Evolutionary conservation across 495 filamentous ascomycete species (phyloP).

Genomic region (Neurospora africana): DNA sequence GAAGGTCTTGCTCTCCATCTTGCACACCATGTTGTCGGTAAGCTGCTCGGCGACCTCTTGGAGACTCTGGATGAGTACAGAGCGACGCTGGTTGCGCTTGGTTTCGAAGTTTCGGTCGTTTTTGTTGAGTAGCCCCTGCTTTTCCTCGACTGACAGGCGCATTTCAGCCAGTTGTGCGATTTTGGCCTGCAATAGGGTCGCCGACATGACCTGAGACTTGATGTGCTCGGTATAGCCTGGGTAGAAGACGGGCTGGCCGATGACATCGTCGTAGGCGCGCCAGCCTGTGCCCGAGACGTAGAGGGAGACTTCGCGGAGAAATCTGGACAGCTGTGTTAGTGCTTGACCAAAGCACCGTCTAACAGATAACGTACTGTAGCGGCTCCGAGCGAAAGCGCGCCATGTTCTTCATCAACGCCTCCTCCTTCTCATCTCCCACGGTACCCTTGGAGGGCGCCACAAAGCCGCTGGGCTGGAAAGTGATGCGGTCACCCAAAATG

Average conservation of each 20-base stretch:
- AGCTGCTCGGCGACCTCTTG: slow-evolving; percentile 71
- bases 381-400: slow-evolving; percentile 58
- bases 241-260: slow-evolving; percentile 92
- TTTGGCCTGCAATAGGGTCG: slow-evolving; percentile 59
- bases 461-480: slow-evolving; percentile 70
- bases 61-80: slow-evolving; percentile 42
- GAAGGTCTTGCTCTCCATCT: slow-evolving; percentile 91
- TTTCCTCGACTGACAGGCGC: slow-evolving; percentile 62
- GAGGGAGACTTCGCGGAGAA: slow-evolving; percentile 82
- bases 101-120: slow-evolving; percentile 43
- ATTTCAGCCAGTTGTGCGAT: slow-evolving; percentile 66
- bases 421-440: slow-evolving; percentile 45
- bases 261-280: slow-evolving; percentile 81
- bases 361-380: slow-evolving; percentile 33
- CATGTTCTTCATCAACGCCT: slow-evolving; percentile 70
- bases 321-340: slow-evolving; percentile 43
- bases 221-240: slow-evolving; percentile 84
- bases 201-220: slow-evolving; percentile 63
- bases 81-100: slow-evolving; percentile 51
- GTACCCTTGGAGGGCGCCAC: slow-evolving; percentile 32
- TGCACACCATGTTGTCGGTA: slow-evolving; percentile 95
- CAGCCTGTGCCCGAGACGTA: slow-evolving; percentile 87
- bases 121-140: slow-evolving; percentile 55
- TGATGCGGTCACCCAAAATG: slow-evolving; percentile 69
- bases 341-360: neutral